Conservation (phyloP, 1,284 basidiomycete genomes). For the Papiliotrema fonsecae region DNA sequence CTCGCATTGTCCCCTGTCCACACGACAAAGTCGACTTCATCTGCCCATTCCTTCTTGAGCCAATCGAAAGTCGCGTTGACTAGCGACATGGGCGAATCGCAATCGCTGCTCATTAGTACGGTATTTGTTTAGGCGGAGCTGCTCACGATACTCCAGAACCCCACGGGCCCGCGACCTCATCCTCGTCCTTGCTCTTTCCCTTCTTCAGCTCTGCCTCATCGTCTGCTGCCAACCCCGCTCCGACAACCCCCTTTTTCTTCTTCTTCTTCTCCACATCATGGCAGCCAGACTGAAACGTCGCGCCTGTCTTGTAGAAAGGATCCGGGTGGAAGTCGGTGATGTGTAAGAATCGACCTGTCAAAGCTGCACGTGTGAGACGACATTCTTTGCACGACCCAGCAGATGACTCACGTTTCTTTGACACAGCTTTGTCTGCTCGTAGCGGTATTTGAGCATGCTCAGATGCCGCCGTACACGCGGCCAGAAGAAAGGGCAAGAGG, state of each 20-base stretch:
- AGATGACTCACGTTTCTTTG: too few relatives aligned
- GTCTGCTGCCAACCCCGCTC: conserved; percentile 6
- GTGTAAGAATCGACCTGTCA: conserved; percentile 45
- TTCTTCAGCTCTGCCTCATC: conserved; percentile 9
- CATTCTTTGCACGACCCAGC: too few relatives aligned
- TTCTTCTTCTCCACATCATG: conserved; percentile 25
- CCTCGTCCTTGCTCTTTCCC: conserved; percentile 6
- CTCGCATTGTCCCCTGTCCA: conserved; percentile 92
- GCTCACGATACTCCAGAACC: conserved; percentile 43
- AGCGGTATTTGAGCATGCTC: too few relatives aligned
- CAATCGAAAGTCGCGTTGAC: conserved; percentile 77
- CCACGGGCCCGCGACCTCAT: conserved; percentile 37
- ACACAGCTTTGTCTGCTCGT: too few relatives aligned
- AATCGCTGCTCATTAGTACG: conserved; percentile 59
- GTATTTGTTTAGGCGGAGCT: background rate
- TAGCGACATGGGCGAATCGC: conserved; percentile 74
- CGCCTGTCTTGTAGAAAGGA: conserved; percentile 40
- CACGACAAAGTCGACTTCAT: conserved; percentile 83
- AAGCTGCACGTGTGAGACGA: conserved; percentile 17
- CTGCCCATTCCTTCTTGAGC: conserved; percentile 71
- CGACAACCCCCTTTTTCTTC: conserved; percentile 10
- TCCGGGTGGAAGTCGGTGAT: conserved; percentile 50
- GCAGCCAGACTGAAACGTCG: conserved; percentile 42
- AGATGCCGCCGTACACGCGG: too few relatives aligned
- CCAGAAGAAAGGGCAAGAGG: too few relatives aligned